Evolutionary conservation across 2,329 filamentous ascomycete genomes (phyloP), one percentile per base, ranked within the genome.

Genomic region (Venturia effusa): DNA sequence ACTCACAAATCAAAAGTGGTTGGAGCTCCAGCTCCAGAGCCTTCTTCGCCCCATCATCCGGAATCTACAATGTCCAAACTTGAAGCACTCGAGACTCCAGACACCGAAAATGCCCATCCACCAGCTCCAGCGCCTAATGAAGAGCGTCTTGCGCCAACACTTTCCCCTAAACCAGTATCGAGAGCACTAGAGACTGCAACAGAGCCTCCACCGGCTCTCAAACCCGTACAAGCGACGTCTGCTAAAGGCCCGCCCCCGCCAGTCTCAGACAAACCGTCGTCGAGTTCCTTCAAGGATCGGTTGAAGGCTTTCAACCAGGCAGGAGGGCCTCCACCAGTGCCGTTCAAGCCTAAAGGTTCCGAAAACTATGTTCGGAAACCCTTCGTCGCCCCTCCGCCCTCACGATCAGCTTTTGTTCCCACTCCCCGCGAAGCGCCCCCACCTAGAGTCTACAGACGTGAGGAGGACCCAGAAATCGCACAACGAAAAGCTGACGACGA

Each of bases 281-380:
- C 92, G 34, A 89, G 84, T 71, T 91, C 94, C 1, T 97, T 99
- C 79, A 92, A 85, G 72, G 94, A 97, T 76, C 89, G 94, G 67
- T 96, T 99, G 73, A 94, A 94, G 40, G 93, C 94, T 55, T 99
- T 99, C 79, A 99, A 99, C 76, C 94, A 93, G 74, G 81, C 90
- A 55, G 85, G 89, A 43, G 91, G 92, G 6, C 86, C 92, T 2
- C 94, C 94, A 10, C 80, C 94, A 66, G 84, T 91, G n/a, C 94
- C 94, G 0, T 93, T 95, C 78, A 96, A 96, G 73, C 90, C 92
- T 24, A 81, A 83, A 66, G 85, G 85, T 1, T 73, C 77, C 13
- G 78, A 82, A 37, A 81, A 84, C 65, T 97, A 97, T 72, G 87
- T 99, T 76, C 97, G 93, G 81, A 97, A 97, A 76, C 92, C 93